Percentiles rank a stretch among this genome's conserved stretches.
Evolutionary conservation across 768 basidiomycete species (phyloP).

Genomic region (Xerocomellus dryophilus): DNA sequence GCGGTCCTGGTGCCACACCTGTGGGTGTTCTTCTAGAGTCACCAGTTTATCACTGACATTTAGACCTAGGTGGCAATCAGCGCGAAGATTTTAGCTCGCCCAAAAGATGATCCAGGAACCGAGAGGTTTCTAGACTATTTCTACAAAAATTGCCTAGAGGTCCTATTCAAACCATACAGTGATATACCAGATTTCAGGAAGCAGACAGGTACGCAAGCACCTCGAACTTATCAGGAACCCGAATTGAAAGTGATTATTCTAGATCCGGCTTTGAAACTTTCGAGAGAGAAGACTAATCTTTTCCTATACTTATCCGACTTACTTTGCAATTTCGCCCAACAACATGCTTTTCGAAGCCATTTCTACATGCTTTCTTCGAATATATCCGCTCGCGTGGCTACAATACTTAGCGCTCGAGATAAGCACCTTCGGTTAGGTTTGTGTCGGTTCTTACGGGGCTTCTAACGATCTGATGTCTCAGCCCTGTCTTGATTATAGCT

Average conservation of each 20-base stretch:
- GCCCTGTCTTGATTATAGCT: constrained; percentile 44
- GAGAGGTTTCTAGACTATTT: constrained; percentile 93
- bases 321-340: constrained; percentile 80
- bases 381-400: constrained; percentile 70
- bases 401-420: constrained; percentile 76
- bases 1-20: constrained; percentile 36
- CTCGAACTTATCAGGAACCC: background rate
- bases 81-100: constrained; percentile 49
- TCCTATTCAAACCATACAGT: constrained; percentile 76
- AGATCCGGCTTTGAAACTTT: constrained; percentile 55
- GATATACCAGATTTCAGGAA: constrained; percentile 69
- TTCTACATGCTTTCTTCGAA: constrained; percentile 84
- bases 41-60: constrained; percentile 3
- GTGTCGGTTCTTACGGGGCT: constrained; percentile 26
- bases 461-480: constrained; percentile 13
- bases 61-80: constrained; percentile 27
- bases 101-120: constrained; percentile 79
- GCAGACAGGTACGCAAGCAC: constrained; percentile 36
- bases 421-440: constrained; percentile 91
- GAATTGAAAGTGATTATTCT: constrained; percentile 3
- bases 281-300: constrained; percentile 77
- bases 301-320: constrained; percentile 89
- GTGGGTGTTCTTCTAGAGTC: constrained; percentile 22
- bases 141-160: constrained; percentile 78
- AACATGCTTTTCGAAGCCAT: constrained; percentile 90